These are phyloP conservation scores for Kuraishia ogatae DNA, from an alignment of 805 yeast species.

Conservation along the genomic window DNA sequence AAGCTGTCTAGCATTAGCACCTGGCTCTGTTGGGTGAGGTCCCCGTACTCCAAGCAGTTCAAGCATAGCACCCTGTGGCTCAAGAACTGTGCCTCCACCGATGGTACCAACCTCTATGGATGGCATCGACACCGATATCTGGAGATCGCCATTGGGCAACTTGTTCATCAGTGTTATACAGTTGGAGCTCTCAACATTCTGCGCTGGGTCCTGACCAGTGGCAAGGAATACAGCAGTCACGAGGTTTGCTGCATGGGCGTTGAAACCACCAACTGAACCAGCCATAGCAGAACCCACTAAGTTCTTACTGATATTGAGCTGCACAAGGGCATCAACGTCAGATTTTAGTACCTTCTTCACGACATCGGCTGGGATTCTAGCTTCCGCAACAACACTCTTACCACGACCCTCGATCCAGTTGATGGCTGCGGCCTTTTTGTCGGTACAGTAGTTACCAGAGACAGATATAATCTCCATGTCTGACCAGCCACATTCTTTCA, in stretches of 20 bases:
- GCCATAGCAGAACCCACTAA: conserved; percentile 97
- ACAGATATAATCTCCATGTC: conserved; percentile 92
- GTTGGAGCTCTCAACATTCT: conserved; percentile 94
- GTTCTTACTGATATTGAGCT: conserved; percentile 82
- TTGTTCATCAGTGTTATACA: conserved; percentile 95
- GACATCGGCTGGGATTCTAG: conserved; percentile 73
- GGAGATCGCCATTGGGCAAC: conserved; percentile 64
- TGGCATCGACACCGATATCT: conserved; percentile 97
- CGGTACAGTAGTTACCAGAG: conserved; percentile 96
- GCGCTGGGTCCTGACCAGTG: conserved; percentile 99
- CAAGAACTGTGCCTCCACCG: conserved; percentile 98
- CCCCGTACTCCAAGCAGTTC: conserved; percentile 93
- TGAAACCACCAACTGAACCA: conserved; percentile 95
- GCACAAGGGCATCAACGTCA: conserved; percentile 86
- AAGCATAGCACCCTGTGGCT: conserved; percentile 94
- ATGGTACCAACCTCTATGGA: conserved; percentile 98
- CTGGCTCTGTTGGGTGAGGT: conserved; percentile 90
- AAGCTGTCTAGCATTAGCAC: conserved; percentile 87
- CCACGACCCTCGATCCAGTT: conserved; percentile 99
- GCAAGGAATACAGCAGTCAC: conserved; percentile 94
- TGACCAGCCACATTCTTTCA: conserved; percentile 80
- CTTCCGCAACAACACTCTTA: conserved; percentile 95
- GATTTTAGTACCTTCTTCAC: conserved; percentile 82
- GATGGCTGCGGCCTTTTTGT: conserved; percentile 95
- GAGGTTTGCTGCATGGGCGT: conserved; percentile 96